Base-by-base conservation (phyloP, 768 basidiomycete species). In the Boletus pseudopeckii region DNA sequence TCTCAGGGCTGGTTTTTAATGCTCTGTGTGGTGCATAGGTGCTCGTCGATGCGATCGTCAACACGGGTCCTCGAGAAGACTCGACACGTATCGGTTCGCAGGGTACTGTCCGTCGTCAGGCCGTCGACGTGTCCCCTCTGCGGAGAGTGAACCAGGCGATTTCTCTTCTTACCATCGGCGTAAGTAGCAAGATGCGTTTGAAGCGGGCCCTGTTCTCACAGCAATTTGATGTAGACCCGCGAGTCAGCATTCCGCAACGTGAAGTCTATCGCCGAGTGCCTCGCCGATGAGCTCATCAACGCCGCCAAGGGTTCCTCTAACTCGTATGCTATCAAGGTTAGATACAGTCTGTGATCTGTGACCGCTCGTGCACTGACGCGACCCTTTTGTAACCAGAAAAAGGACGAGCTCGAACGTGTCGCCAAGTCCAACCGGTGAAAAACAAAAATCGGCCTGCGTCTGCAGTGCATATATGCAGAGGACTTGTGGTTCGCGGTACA, bases 161-260 rank as follows among this genome's bases (percentile, higher is more conserved):
- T 70, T 76, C 97, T 36, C 88, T 99, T 61, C 82, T 99, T 62
- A 98, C 97, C 75, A 86, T 86, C 63, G 97, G 97, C 66, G 96
- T 97, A 81, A 65, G 93, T 77, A 13, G 13, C 26, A 8, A 22
- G 7, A 38, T 42, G 7, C 1, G 17, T 15, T 3, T 4, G 5
- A 17, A 10, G 6, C 52, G 11, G 45, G 9, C 14, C 38, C 32
- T 15, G 20, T 52, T 49, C 53, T 53, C 42, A 59, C 48, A 30
- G 34, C 13, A 32, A 34, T 44, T 43, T 20, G 55, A 26, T 63
- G 96, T 63, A 97, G 93, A 97, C 96, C 59, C 97, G 97, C 71
- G 97, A 99, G 77, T 98, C 96, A 43, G 94, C 97, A 49, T 99
- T 99, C 93, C 92, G 97, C 76, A 99, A 99, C 79, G 92, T 98